A percentile compares a stretch with the other conserved stretches of the same genome.
Conservation (phyloP, 2,329 filamentous ascomycete genomes). For the Penicillium sp. region DNA sequence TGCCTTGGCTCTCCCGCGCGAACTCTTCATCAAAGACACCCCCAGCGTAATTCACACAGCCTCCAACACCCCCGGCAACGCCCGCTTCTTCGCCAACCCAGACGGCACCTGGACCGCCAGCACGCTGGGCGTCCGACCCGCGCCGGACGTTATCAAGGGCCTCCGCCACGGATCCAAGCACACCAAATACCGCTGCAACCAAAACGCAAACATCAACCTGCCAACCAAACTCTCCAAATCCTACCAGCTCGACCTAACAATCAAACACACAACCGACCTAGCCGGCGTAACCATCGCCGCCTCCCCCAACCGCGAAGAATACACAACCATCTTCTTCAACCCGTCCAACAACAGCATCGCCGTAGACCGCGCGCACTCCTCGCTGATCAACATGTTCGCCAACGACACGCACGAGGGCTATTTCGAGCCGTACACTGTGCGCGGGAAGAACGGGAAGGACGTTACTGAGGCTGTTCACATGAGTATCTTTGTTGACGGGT, state of each 20-base stretch:
- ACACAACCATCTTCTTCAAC: conserved; percentile 20
- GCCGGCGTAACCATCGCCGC: conserved; percentile 15
- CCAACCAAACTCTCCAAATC: conserved; percentile 9
- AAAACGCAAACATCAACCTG: conserved; percentile 2
- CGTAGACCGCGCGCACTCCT: conserved; percentile 15
- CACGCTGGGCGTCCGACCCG: conserved; percentile 18
- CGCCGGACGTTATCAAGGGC: conserved; percentile 13
- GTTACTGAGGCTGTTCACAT: conserved; percentile 12
- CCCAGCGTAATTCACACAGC: conserved; percentile 3
- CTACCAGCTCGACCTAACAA: conserved; percentile 12
- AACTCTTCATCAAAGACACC: conserved; percentile 19
- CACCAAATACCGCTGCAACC: conserved; percentile 10
- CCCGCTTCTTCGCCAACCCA: conserved; percentile 13
- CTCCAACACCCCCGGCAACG: conserved; percentile 3
- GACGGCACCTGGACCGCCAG: conserved; percentile 19
- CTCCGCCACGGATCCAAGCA: conserved; percentile 11
- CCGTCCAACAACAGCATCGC: conserved; percentile 12
- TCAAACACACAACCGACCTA: conserved; percentile 11
- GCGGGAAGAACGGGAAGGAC: neutral
- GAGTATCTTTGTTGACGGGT: conserved; percentile 18
- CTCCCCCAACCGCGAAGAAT: conserved; percentile 16
- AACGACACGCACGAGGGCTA: conserved; percentile 13
- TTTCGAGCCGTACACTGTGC: conserved; percentile 16
- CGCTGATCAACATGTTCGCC: conserved; percentile 11
- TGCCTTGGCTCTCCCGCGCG: conserved; percentile 12